phyloP scores from a whole-genome alignment of 768 basidiomycete genomes.

The Lentinus brumalis region DNA sequence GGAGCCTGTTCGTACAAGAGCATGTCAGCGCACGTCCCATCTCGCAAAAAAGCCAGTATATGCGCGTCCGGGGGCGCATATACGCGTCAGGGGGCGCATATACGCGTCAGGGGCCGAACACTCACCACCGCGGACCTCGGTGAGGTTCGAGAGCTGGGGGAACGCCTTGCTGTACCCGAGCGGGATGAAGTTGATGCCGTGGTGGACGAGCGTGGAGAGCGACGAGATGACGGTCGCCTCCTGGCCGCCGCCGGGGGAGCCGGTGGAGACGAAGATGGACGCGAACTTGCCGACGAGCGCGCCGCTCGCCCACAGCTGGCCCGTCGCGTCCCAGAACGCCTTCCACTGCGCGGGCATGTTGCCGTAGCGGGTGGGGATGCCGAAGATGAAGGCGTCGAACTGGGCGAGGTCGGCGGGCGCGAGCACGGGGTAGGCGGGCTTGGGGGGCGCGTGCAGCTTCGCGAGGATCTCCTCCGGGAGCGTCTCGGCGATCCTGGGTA shows the following conservation, averaged over 20 bases:
- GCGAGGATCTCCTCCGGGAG: conserved; percentile 66
- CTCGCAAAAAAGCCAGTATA: too few relatives aligned
- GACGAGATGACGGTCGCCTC: conserved; percentile 40
- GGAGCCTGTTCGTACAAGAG: conserved; percentile 48
- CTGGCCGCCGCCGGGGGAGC: conserved; percentile 76
- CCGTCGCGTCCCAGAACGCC: conserved; percentile 81
- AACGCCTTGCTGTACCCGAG: conserved; percentile 50
- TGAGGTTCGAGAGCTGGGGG: conserved; percentile 40
- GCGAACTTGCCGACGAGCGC: conserved; percentile 76
- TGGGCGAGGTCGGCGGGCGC: conserved; percentile 52
- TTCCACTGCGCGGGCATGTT: conserved; percentile 83
- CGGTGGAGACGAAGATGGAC: conserved; percentile 76
- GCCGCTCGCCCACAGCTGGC: conserved; percentile 62
- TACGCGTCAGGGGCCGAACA: background rate
- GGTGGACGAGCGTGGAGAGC: conserved; percentile 54
- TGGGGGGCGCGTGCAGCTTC: conserved; percentile 73
- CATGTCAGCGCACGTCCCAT: background rate
- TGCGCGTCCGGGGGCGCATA: too few relatives aligned
- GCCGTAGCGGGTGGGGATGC: conserved; percentile 81
- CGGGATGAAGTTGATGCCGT: conserved; percentile 56
- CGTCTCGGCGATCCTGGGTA: conserved; percentile 64
- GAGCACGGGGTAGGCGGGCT: conserved; percentile 72
- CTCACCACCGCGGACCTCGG: conserved; percentile 51
- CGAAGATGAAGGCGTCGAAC: conserved; percentile 79
- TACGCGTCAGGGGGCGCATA: too few relatives aligned